phyloP scores from a whole-genome alignment of 2,329 filamentous ascomycete species.

The Pseudogymnoascus sp. region DNA sequence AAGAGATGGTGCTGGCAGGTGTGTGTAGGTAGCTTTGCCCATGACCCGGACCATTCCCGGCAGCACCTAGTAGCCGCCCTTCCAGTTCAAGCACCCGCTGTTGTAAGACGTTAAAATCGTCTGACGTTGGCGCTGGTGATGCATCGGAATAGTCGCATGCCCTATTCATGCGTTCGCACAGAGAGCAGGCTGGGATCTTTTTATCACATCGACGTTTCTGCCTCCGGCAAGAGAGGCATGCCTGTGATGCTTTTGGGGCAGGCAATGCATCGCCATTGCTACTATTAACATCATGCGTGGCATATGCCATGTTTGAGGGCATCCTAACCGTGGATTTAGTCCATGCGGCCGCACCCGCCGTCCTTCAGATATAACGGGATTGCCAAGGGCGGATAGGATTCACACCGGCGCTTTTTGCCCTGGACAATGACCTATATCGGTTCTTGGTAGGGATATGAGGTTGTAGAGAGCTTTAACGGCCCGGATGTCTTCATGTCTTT shows the following conservation, averaged over 20 bases:
- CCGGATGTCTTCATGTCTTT: not conserved
- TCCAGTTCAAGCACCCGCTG: conserved; percentile 33
- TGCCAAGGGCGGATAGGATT: not conserved
- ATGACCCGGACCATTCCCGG: not conserved
- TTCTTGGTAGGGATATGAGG: not conserved
- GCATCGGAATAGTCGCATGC: conserved; percentile 35
- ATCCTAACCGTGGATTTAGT: not conserved
- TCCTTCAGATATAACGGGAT: not conserved
- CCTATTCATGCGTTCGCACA: conserved; percentile 37
- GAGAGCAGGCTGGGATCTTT: conserved; percentile 36
- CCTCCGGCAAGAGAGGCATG: conserved; percentile 36
- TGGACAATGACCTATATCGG: not conserved
- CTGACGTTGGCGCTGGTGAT: conserved; percentile 29
- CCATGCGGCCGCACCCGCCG: not conserved
- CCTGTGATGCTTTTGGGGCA: conserved; percentile 30
- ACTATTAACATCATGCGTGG: not conserved
- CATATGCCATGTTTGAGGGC: conserved; percentile 1
- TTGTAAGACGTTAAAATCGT: conserved; percentile 33
- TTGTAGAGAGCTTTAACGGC: not conserved
- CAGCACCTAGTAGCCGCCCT: conserved; percentile 21
- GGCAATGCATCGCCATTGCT: not conserved
- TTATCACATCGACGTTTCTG: conserved; percentile 48
- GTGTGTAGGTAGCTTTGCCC: not conserved
- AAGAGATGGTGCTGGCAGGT: not conserved
- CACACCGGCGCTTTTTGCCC: not conserved